These are phyloP conservation scores for Suillus plorans DNA, from an alignment of 768 basidiomycete species.

Conservation along the genomic window DNA sequence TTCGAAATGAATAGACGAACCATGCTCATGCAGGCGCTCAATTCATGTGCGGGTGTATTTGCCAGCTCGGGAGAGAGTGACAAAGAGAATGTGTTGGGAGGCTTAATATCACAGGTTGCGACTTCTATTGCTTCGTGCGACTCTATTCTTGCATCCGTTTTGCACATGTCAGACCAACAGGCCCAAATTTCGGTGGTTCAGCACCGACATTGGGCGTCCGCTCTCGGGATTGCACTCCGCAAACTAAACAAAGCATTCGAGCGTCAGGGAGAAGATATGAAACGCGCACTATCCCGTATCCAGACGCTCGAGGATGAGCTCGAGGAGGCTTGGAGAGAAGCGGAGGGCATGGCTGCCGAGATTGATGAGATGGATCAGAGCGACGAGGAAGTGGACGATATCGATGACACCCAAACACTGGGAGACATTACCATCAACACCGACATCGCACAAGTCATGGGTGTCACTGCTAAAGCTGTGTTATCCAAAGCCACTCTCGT, in stretches of 20 bases:
- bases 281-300: constrained; percentile 45
- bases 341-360: constrained; percentile 69
- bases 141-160: constrained; percentile 52
- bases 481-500: constrained; percentile 36
- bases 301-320: constrained; percentile 64
- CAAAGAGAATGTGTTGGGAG: constrained; percentile 37
- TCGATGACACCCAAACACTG: constrained; percentile 28
- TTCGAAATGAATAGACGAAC: constrained; percentile 66
- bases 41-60: constrained; percentile 44
- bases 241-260: constrained; percentile 79
- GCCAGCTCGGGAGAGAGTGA: constrained; percentile 30
- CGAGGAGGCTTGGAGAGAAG: constrained; percentile 80
- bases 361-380: constrained; percentile 59
- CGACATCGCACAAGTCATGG: constrained; percentile 33
- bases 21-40: constrained; percentile 70
- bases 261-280: constrained; percentile 59
- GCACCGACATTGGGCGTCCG: constrained; percentile 72
- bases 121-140: constrained; percentile 61
- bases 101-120: constrained; percentile 56
- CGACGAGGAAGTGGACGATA: constrained; percentile 24
- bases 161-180: constrained; percentile 60
- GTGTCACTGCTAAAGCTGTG: constrained; percentile 39
- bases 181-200: constrained; percentile 59
- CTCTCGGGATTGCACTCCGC: constrained; percentile 71
- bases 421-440: constrained; percentile 24